phyloP scores from a whole-genome alignment of 73 alveolate species.

The Paramecium primaurelia region DNA sequence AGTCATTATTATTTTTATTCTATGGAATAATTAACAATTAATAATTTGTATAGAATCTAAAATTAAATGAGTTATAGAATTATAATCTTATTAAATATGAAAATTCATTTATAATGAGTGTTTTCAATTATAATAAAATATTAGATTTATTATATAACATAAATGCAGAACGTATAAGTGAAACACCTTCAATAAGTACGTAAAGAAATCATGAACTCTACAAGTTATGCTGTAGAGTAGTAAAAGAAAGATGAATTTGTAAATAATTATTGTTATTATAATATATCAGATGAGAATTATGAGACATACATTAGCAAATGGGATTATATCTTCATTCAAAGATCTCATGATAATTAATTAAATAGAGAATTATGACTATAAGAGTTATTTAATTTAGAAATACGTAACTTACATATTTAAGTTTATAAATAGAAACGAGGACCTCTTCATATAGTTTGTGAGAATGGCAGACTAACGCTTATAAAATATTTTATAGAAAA shows the following conservation, averaged over 20 bases:
- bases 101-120: background rate
- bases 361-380: background rate
- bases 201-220: background rate
- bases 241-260: background rate
- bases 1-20: background rate
- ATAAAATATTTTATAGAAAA: background rate
- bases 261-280: background rate
- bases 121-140: background rate
- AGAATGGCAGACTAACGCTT: background rate
- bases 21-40: background rate
- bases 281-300: background rate
- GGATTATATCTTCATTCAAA: background rate
- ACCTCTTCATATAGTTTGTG: background rate
- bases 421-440: background rate
- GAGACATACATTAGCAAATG: conserved; percentile 2
- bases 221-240: background rate
- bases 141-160: background rate
- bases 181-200: background rate
- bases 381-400: background rate
- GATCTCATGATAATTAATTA: background rate
- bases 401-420: background rate
- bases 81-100: background rate
- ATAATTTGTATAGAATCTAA: background rate
- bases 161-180: background rate
- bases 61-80: background rate